Evolutionary conservation across 1,139 yeast species (phyloP).

Genomic region (Blastobotrys petasosporus): DNA sequence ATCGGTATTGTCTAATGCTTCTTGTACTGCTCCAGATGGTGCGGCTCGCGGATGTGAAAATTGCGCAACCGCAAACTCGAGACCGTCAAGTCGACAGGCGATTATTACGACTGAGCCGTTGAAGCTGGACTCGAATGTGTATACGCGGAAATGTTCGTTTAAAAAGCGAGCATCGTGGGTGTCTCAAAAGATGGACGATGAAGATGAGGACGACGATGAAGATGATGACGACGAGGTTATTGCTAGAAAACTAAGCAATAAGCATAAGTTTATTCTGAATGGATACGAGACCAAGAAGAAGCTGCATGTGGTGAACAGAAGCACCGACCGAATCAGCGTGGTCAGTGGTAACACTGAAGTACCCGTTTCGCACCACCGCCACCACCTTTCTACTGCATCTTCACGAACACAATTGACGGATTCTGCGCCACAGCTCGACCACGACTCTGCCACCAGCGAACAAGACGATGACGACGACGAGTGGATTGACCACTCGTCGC

Average conservation of each 20-base stretch:
- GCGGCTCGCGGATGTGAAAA: too few species aligned
- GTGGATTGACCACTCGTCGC: not conserved
- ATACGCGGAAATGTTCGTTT: constrained; percentile 26
- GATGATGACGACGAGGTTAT: too few species aligned
- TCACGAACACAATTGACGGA: too few species aligned
- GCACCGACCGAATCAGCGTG: constrained; percentile 3
- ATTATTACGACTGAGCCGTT: too few species aligned
- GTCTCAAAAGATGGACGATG: not conserved
- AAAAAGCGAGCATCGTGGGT: not conserved
- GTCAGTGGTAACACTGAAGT: too few species aligned
- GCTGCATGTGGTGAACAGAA: constrained; percentile 24
- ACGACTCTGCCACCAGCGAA: not conserved
- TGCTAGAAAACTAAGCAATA: not conserved
- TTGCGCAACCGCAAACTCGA: not conserved
- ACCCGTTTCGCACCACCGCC: too few species aligned
- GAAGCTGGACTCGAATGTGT: constrained; percentile 14
- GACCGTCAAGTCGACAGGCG: too few species aligned
- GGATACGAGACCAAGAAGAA: constrained; percentile 24
- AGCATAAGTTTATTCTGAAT: constrained; percentile 22
- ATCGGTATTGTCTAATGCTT: not conserved
- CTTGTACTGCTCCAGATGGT: too few species aligned
- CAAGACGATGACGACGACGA: not conserved
- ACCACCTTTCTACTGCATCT: too few species aligned
- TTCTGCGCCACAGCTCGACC: too few species aligned
- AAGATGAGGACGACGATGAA: not conserved